Conservation (phyloP, 495 filamentous ascomycete species). For the Cercophora samala region DNA sequence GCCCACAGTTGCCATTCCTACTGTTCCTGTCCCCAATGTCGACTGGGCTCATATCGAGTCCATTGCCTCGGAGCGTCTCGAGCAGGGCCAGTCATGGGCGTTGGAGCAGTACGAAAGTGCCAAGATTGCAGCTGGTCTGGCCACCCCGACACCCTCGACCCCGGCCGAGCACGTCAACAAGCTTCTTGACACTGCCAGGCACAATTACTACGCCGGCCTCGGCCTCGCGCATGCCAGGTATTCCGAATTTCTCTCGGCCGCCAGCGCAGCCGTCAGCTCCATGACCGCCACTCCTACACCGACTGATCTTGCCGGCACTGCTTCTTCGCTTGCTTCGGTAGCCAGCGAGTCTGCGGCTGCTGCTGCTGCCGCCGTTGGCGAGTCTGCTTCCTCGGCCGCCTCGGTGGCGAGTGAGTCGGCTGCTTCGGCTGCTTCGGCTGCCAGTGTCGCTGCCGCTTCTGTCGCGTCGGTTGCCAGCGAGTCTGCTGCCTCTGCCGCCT, state of each 20-base stretch:
- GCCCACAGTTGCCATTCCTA: slow-evolving; percentile 22
- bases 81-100: slow-evolving; percentile 61
- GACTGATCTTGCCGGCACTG: slow-evolving; percentile 42
- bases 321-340: slow-evolving; percentile 35
- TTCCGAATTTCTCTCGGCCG: slow-evolving; percentile 66
- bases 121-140: slow-evolving; percentile 53
- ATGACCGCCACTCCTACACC: slow-evolving; percentile 49
- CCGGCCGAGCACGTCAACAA: slow-evolving; percentile 47
- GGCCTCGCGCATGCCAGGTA: slow-evolving; percentile 76
- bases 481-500: slow-evolving; percentile 26
- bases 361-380: slow-evolving; percentile 31
- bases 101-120: slow-evolving; percentile 61
- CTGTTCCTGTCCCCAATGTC: slow-evolving; percentile 28
- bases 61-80: slow-evolving; percentile 61
- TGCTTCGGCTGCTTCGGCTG: slow-evolving; percentile 33
- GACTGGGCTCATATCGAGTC: slow-evolving; percentile 48
- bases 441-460: slow-evolving; percentile 23
- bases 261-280: slow-evolving; percentile 57
- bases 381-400: slow-evolving; percentile 29
- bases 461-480: slow-evolving; percentile 30
- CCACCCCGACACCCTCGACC: slow-evolving; percentile 51
- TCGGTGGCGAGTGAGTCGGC: slow-evolving; percentile 28
- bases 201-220: slow-evolving; percentile 73
- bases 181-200: slow-evolving; percentile 57
- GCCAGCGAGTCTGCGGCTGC: slow-evolving; percentile 35